Percentiles rank a stretch among this genome's conserved stretches.
Conservation (phyloP, 2,329 filamentous ascomycete species). For the Rhytidhysteron rufulum region DNA sequence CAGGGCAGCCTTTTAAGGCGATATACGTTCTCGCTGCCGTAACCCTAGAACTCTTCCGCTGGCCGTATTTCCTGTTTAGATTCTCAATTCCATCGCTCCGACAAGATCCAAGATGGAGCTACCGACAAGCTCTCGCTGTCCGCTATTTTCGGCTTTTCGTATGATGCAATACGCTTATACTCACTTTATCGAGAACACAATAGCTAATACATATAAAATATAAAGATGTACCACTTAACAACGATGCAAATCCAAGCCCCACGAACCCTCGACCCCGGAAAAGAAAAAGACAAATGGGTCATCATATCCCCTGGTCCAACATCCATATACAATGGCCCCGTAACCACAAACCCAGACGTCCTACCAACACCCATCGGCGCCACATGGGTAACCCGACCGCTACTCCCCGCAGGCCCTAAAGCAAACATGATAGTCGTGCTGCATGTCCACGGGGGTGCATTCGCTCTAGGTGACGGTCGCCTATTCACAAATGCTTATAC, state of each 20-base stretch:
- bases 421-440: slow-evolving; percentile 35
- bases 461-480: slow-evolving; percentile 33
- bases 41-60: slow-evolving; percentile 27
- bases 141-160: slow-evolving; percentile 29
- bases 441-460: slow-evolving; percentile 49
- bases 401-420: slow-evolving; percentile 10
- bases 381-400: slow-evolving; percentile 40
- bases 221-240: slow-evolving; percentile 31
- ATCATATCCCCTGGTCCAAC: slow-evolving; percentile 21
- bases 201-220: too few species aligned
- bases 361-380: slow-evolving; percentile 37
- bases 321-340: slow-evolving; percentile 25
- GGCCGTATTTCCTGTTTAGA: slow-evolving; percentile 40
- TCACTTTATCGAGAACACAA: too few species aligned
- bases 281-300: slow-evolving; percentile 38
- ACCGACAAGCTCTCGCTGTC: slow-evolving; percentile 34
- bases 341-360: slow-evolving; percentile 27
- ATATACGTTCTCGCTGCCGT: slow-evolving; percentile 36
- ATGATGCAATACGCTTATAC: too few species aligned
- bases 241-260: slow-evolving; percentile 23
- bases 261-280: slow-evolving; percentile 31
- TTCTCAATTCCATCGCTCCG: slow-evolving; percentile 35
- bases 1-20: slow-evolving; percentile 38
- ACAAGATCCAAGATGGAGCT: slow-evolving; percentile 38
- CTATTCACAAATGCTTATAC: slow-evolving; percentile 29